A percentile compares a stretch with the other conserved stretches of the same genome.
These are phyloP conservation scores for Phytopythium chamaehyphon DNA, from an alignment of 352 stramenopile species.

Conservation along the genomic window DNA sequence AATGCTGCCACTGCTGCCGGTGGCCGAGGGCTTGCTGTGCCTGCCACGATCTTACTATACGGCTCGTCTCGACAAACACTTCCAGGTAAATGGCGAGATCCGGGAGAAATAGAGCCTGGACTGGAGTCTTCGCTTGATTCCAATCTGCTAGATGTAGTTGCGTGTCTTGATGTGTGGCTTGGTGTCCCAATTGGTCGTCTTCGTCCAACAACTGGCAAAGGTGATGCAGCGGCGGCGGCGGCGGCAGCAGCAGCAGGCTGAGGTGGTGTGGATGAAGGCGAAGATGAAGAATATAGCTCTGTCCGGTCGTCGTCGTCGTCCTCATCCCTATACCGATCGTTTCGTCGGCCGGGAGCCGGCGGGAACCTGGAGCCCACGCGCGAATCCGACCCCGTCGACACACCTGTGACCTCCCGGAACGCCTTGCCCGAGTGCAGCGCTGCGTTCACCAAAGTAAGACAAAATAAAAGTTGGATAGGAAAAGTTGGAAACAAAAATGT, in stretches of 20 bases:
- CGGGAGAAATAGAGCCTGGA: constrained; percentile 1
- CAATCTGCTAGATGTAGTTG: neutral
- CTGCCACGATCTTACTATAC: constrained; percentile 50
- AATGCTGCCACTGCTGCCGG: constrained; percentile 3
- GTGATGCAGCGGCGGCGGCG: constrained; percentile 5
- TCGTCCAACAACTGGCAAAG: neutral
- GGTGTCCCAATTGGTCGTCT: constrained; percentile 1
- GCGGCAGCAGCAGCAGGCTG: neutral
- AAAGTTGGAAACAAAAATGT: neutral
- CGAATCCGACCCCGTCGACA: constrained; percentile 37
- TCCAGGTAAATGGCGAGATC: neutral
- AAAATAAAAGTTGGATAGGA: neutral
- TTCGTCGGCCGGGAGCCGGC: constrained; percentile 17
- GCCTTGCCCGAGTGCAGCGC: constrained; percentile 72
- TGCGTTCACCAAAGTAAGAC: constrained; percentile 5
- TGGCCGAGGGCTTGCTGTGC: constrained; percentile 13
- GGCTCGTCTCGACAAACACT: constrained; percentile 18
- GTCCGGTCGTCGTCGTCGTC: constrained; percentile 4
- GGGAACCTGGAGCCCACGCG: constrained; percentile 55
- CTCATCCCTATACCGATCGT: neutral
- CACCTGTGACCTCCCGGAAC: constrained; percentile 56
- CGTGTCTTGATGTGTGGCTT: neutral
- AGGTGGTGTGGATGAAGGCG: neutral
- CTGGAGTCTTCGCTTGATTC: neutral
- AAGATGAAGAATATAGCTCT: constrained; percentile 6